Evolutionary conservation across 2,329 filamentous ascomycete species (phyloP).

Genomic region (Penicillium sp.): DNA sequence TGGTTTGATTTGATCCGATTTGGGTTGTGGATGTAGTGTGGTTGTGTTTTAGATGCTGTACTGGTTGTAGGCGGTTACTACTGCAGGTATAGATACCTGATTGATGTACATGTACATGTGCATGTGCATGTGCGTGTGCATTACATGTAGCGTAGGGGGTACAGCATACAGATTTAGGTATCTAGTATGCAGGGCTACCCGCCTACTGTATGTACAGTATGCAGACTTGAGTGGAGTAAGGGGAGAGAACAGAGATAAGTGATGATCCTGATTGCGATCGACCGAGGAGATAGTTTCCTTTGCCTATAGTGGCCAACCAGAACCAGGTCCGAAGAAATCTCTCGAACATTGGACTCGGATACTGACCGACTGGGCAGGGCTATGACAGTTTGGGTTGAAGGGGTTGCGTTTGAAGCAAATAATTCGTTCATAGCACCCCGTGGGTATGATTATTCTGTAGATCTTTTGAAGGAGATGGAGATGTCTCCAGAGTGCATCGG

Average conservation of each 20-base stretch:
- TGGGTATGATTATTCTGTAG: not conserved
- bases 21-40: not conserved
- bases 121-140: not conserved
- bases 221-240: not conserved
- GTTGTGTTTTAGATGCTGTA: not conserved
- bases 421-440: not conserved
- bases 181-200: no score
- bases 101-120: not conserved
- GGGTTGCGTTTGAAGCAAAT: not conserved
- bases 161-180: not conserved
- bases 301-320: not conserved
- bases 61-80: not conserved
- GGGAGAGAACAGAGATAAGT: not conserved
- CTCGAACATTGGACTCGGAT: not conserved
- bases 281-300: not conserved
- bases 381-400: not conserved
- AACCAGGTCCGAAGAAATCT: not conserved
- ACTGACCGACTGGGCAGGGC: not conserved
- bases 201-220: not conserved
- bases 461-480: not conserved
- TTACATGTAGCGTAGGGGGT: not conserved
- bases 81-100: not conserved
- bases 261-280: not conserved
- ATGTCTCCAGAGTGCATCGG: not conserved
- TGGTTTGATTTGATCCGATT: not conserved